Percentiles rank a stretch among this genome's conserved stretches.
Evolutionary conservation across 2,329 filamentous ascomycete species (phyloP).

Genomic region (Scedosporium minutisporum): DNA sequence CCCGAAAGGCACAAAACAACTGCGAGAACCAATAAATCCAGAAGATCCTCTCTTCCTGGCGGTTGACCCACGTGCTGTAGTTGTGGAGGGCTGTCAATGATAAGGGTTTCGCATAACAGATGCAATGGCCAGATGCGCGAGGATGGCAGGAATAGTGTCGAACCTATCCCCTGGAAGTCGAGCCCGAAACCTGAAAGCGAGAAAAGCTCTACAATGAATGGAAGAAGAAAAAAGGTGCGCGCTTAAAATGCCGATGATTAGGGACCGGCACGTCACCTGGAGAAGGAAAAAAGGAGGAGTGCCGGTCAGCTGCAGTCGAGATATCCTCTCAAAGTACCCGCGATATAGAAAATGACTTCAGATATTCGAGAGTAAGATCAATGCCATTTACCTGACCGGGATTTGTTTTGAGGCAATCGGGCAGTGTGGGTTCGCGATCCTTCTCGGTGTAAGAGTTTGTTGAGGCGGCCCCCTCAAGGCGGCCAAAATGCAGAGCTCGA

Average conservation of each 20-base stretch:
- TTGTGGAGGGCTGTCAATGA: no score
- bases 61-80: no score
- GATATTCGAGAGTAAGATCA: not conserved
- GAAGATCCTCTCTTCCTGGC: no score
- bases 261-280: slow-evolving; percentile 1
- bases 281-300: not conserved
- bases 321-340: not conserved
- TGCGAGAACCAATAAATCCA: no score
- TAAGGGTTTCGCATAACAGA: no score
- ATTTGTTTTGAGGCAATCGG: not conserved
- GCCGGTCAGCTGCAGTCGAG: not conserved
- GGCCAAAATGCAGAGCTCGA: not conserved
- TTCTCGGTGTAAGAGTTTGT: not conserved
- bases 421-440: not conserved
- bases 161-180: not conserved
- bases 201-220: not conserved
- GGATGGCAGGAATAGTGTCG: no score
- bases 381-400: not conserved
- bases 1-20: no score
- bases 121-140: no score
- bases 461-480: not conserved
- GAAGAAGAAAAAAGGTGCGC: not conserved
- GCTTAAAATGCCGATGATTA: not conserved
- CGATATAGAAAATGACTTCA: not conserved
- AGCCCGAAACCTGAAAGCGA: not conserved